phyloP scores from a whole-genome alignment of 805 yeast species.

The Myxozyma kluyveri region DNA sequence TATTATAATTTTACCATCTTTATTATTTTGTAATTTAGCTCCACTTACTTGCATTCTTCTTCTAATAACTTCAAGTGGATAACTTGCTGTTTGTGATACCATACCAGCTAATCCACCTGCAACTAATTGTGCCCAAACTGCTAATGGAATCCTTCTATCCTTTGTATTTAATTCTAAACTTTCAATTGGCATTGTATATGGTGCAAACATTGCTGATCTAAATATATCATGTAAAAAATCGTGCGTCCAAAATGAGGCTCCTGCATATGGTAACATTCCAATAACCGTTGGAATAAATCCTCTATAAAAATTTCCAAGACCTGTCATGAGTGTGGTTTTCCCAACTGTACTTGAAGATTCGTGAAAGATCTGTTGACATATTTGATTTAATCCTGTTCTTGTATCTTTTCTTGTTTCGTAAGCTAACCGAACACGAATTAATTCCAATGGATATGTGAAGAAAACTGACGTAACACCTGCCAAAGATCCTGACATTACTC shows the following conservation, averaged over 20 bases:
- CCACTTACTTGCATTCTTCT: constrained; percentile 96
- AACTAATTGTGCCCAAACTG: constrained; percentile 84
- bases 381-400: constrained; percentile 11
- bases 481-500: constrained; percentile 84
- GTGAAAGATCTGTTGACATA: constrained; percentile 13
- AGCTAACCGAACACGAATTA: constrained; percentile 87
- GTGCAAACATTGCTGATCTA: constrained; percentile 55
- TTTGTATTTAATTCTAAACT: neutral
- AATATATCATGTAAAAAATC: constrained; percentile 86
- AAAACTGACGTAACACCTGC: constrained; percentile 81
- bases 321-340: constrained; percentile 31
- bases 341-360: constrained; percentile 3
- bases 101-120: constrained; percentile 98
- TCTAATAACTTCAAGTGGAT: constrained; percentile 92
- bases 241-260: constrained; percentile 93
- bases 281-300: constrained; percentile 91
- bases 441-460: constrained; percentile 87
- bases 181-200: constrained; percentile 42
- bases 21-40: constrained; percentile 39
- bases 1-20: neutral
- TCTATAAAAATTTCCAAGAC: constrained; percentile 72
- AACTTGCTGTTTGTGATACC: constrained; percentile 92
- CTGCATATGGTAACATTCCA: constrained; percentile 98
- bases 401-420: constrained; percentile 60
- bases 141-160: constrained; percentile 58